Percentiles rank a stretch among this genome's conserved stretches.
Conservation (phyloP, 768 basidiomycete genomes). For the Glaciozyma martinii region DNA sequence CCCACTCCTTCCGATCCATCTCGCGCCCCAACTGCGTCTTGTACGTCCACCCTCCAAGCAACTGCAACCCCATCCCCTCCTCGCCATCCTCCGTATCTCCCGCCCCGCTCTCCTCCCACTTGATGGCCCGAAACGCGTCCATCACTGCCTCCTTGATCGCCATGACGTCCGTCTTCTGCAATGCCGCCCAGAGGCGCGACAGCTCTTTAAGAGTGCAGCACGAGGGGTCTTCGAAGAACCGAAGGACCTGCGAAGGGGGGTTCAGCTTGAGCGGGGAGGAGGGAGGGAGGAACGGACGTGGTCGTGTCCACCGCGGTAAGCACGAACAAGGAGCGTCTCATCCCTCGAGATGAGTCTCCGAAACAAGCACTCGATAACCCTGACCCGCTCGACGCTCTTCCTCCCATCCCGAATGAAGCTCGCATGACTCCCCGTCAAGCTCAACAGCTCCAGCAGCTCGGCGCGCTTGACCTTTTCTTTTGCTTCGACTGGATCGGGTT, state of each 20-base stretch:
- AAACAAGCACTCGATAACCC: conserved; percentile 31
- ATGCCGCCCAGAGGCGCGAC: conserved; percentile 11
- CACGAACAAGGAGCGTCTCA: conserved; percentile 25
- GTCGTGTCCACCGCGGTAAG: conserved; percentile 30
- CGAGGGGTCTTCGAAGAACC: conserved; percentile 29
- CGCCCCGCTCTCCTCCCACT: conserved; percentile 30
- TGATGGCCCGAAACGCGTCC: conserved; percentile 31
- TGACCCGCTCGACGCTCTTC: conserved; percentile 28
- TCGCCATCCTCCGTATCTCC: conserved; percentile 30
- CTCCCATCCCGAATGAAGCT: conserved; percentile 26
- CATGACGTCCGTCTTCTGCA: conserved; percentile 19
- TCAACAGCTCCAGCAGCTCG: conserved; percentile 30
- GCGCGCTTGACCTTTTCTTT: conserved; percentile 22
- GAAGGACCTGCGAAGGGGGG: conserved; percentile 15
- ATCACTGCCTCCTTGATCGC: conserved; percentile 27
- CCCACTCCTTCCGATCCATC: conserved; percentile 25
- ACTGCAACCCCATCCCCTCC: conserved; percentile 30
- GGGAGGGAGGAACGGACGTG: conserved; percentile 6
- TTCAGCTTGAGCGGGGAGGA: not conserved
- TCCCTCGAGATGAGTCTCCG: conserved; percentile 25
- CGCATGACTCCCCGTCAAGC: conserved; percentile 27
- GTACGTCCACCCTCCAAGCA: conserved; percentile 30
- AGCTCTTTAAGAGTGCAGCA: conserved; percentile 21
- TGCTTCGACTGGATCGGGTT: conserved; percentile 26
- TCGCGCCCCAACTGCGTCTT: conserved; percentile 13